Evolutionary conservation across 169 alveolate species (phyloP), one percentile per base, ranked within the genome.

Genomic region (Plasmodium sp.): DNA sequence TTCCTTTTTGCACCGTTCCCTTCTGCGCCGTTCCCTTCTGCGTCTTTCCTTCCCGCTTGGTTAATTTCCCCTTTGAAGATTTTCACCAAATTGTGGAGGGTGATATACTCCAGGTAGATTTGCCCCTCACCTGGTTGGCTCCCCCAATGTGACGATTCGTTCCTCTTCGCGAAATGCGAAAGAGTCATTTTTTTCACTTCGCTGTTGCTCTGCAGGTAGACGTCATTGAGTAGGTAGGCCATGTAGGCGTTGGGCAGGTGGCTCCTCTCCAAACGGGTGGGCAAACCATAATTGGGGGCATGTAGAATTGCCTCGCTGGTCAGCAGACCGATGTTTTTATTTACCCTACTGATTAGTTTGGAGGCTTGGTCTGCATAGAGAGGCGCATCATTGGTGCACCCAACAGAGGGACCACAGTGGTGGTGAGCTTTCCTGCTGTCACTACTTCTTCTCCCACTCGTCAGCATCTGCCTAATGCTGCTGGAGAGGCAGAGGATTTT

Each of bases 21-120:
- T 39, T 39, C 45, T 5, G 45, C 9, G 45, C 5, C 45, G 4
- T 5, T 39, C 58, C 58, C 2, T 12, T 48, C 62, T 14, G 62
- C 9, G 62, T 14, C 6, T 2, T 51, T 51, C 27, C 62, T 3
- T 33, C 83, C 74, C 14, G 84, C n/a, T 72, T 81, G 54, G 43
- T 92, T 92, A 77, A 92, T 82, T 7, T 81, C 85, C 54, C 84
- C 83, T 72, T 92, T 45, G 84, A 92, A 92, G 4, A 81, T 48
- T 82, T 82, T 92, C 48, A 92, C 39, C 71, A 81, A 81, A 92
- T 92, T 92, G 77, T 92, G 48, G 36, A 92, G 72, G 12, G 92
- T 92, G 51, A 92, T 92, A 73, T 92, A 92, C 36, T 92, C 82
- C n/a, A 92, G 22, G 41, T 92, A 92, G 1, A 73, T 92, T n/a